Base-by-base conservation (phyloP, 108 stramenopile genomes). In the Mediolabrus comicus region DNA sequence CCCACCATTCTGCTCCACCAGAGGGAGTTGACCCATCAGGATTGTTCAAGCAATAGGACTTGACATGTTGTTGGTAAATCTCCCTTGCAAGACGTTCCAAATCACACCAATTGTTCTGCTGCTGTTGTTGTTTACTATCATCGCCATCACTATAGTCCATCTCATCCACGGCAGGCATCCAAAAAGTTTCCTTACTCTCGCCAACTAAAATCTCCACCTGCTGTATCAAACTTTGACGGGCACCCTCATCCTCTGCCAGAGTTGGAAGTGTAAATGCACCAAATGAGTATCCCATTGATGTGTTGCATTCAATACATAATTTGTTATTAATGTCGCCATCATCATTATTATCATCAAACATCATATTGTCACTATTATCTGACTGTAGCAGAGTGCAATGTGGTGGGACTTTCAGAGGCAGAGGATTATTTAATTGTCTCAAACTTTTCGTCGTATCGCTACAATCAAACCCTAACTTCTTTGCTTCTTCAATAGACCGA, bases 1-100 rank as follows among this genome's bases (percentile, higher is more conserved):
- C 89, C 92, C 92, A 93, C 87, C 88, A 93, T 38, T 93, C 92
- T 2, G 88, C 87, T 22, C 92, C 89, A 7, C 74, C 61, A 9
- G 4, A 24, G 25, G 27, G 1, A 34, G 33, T 13, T 31, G 34
- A 4, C 35, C 14, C 35, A 35, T 16, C 35, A 25, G 70, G 67
- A 31, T 66, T 32, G 12, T 11, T n/a, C 52, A 74, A 36, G 5
- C 36, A 33, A 52, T 87, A 89, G 2, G 72, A 58, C 54, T 74
- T 19, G 17, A 69, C 64, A 60, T 93, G 89, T 29, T 67, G 73
- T n/a, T 69, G 63, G 43, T 75, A 90, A 49, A 90, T 86, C 13
- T 52, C 60, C 69, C 65, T 75, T 26, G 92, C 92, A 7, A 93
- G 71, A 14, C 49, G 16, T 71, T 93, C 89, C 43, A 91, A 61